These are phyloP conservation scores for Tylopilus intermedius DNA, from an alignment of 768 basidiomycete genomes.

Conservation along the genomic window DNA sequence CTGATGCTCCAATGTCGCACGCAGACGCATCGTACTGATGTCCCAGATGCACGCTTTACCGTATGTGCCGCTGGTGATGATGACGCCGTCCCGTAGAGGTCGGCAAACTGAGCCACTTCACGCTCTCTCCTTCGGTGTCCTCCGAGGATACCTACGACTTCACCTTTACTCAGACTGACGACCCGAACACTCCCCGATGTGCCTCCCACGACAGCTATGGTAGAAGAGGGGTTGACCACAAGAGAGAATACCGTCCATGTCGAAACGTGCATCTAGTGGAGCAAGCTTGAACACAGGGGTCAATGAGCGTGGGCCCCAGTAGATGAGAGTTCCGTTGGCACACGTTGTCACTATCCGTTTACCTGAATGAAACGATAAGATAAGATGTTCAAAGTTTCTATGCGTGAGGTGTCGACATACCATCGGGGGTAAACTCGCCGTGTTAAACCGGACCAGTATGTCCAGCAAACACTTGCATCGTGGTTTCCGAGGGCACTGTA, in stretches of 20 bases:
- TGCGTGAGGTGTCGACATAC: conserved; percentile 31
- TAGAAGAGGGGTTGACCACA: conserved; percentile 79
- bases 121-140: conserved; percentile 88
- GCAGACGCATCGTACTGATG: conserved; percentile 75
- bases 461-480: conserved; percentile 93
- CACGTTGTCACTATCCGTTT: conserved; percentile 88
- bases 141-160: conserved; percentile 69
- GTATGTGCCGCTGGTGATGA: conserved; percentile 87
- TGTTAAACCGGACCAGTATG: conserved; percentile 81
- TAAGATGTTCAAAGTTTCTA: neutral
- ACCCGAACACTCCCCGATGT: conserved; percentile 81
- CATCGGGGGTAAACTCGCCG: conserved; percentile 90
- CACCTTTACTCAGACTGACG: conserved; percentile 81
- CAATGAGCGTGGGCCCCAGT: conserved; percentile 86
- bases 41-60: conserved; percentile 96
- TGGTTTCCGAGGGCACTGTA: conserved; percentile 88
- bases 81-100: conserved; percentile 65
- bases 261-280: conserved; percentile 65
- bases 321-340: conserved; percentile 73
- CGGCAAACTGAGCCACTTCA: conserved; percentile 86
- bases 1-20: conserved; percentile 77
- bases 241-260: conserved; percentile 76
- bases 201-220: conserved; percentile 88
- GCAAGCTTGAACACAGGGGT: conserved; percentile 79
- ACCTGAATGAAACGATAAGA: conserved; percentile 39